Conservation (phyloP, 2,329 filamentous ascomycete species). For the Beauveria scarabaeidicola region DNA sequence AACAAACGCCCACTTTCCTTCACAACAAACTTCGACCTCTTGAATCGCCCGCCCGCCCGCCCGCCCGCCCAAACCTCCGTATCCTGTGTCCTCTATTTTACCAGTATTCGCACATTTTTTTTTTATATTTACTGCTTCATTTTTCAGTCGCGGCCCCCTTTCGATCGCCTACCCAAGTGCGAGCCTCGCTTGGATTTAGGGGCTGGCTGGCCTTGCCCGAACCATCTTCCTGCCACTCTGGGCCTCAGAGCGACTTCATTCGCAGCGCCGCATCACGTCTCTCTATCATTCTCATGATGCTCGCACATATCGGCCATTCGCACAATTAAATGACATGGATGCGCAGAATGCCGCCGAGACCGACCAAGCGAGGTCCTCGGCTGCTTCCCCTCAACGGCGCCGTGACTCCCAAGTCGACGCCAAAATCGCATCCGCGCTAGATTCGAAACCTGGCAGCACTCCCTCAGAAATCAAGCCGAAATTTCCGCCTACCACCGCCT, state of each 20-base stretch:
- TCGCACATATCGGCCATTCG: slow-evolving; percentile 42
- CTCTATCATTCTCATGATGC: slow-evolving; percentile 40
- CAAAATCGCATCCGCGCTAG: slow-evolving; percentile 1
- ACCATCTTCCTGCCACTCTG: not conserved
- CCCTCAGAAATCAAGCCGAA: slow-evolving; percentile 15
- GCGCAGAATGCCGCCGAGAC: slow-evolving; percentile 59
- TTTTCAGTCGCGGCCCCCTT: not conserved
- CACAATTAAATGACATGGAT: slow-evolving; percentile 59
- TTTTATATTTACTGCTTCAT: not conserved
- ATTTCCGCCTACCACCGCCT: slow-evolving; percentile 22
- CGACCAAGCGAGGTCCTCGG: slow-evolving; percentile 50
- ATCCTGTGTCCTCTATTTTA: not conserved
- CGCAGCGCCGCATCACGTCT: slow-evolving; percentile 14
- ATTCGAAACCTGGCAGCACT: slow-evolving; percentile 6
- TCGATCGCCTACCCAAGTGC: not conserved
- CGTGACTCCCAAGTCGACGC: slow-evolving; percentile 10
- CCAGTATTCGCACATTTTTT: not conserved
- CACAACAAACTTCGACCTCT: slow-evolving; percentile 7
- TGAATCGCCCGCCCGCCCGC: not conserved
- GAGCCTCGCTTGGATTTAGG: not conserved
- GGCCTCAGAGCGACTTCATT: not conserved
- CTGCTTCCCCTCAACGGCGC: slow-evolving; percentile 39
- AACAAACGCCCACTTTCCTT: slow-evolving; percentile 9
- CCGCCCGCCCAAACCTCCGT: not conserved
- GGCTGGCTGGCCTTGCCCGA: slow-evolving; percentile 1